Evolutionary conservation across 495 filamentous ascomycete genomes (phyloP).

Genomic region (Trichoderma erinaceum): DNA sequence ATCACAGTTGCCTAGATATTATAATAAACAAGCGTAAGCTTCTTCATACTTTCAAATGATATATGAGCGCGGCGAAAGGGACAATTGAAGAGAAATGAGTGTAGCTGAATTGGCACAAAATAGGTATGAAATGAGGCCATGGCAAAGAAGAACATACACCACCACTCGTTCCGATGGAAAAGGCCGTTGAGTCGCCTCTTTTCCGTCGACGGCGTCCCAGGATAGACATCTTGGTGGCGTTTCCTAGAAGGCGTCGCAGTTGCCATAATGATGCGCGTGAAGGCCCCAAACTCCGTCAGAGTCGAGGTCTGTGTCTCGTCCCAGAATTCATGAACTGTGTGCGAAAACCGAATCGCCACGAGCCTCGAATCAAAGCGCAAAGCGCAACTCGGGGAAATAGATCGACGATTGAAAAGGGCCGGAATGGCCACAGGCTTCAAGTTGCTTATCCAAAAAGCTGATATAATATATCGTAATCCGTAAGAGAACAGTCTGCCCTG

Average conservation of each 20-base stretch:
- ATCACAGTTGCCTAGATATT: slow-evolving; percentile 13
- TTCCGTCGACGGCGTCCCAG: not conserved
- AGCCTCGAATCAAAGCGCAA: too few species aligned
- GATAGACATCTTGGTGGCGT: not conserved
- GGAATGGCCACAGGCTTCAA: not conserved
- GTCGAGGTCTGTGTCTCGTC: not conserved
- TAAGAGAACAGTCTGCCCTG: not conserved
- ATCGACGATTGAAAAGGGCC: too few species aligned
- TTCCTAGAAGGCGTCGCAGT: not conserved
- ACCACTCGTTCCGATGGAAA: slow-evolving; percentile 5
- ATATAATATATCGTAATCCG: not conserved
- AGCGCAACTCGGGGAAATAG: too few species aligned
- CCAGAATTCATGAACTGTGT: not conserved
- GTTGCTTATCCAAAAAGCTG: not conserved
- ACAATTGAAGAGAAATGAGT: not conserved
- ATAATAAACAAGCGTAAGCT: not conserved
- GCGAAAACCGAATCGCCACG: not conserved
- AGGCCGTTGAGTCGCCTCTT: slow-evolving; percentile 11
- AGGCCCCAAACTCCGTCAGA: not conserved
- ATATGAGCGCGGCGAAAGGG: not conserved
- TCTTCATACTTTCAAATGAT: not conserved
- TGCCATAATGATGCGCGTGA: not conserved
- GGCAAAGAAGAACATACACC: not conserved
- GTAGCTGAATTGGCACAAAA: not conserved
- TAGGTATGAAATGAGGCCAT: not conserved